A percentile compares a stretch with the other conserved stretches of the same genome.
These are phyloP conservation scores for Leccinum variicolor DNA, from an alignment of 768 basidiomycete genomes.

Conservation along the genomic window DNA sequence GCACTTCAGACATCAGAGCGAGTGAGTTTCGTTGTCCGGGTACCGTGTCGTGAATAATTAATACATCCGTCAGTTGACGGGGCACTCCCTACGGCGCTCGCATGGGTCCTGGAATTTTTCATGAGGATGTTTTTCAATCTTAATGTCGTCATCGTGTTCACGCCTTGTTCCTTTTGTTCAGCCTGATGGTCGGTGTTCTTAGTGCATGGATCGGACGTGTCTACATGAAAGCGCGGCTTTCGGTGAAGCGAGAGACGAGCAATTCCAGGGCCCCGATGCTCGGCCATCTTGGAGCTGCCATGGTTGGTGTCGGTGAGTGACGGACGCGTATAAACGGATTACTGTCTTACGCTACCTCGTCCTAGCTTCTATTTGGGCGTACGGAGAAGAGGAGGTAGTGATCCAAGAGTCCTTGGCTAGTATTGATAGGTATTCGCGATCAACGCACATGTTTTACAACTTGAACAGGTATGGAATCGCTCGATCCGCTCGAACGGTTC, in stretches of 20 bases:
- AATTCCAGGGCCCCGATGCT: neutral
- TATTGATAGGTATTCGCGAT: conserved; percentile 46
- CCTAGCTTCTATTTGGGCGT: conserved; percentile 21
- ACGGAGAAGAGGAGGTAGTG: conserved; percentile 46
- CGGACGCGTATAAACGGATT: neutral
- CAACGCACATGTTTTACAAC: conserved; percentile 44
- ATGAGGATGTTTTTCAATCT: conserved; percentile 1
- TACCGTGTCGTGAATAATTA: neutral
- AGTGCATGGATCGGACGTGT: neutral
- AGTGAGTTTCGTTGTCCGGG: neutral
- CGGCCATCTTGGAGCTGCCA: conserved; percentile 3
- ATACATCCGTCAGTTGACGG: neutral
- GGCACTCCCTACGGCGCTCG: neutral
- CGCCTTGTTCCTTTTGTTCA: neutral
- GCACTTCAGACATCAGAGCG: conserved; percentile 1
- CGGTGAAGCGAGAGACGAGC: conserved; percentile 3
- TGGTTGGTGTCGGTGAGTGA: neutral
- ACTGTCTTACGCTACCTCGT: neutral
- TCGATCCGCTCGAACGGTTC: neutral
- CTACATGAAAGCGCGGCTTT: conserved; percentile 1
- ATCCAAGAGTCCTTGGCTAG: conserved; percentile 40
- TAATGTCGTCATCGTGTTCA: neutral
- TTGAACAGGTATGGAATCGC: conserved; percentile 37
- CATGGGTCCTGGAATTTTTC: neutral
- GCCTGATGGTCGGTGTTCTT: neutral